Percentiles rank a stretch among this genome's conserved stretches.
Evolutionary conservation across 352 stramenopile species (phyloP).

Genomic region (Globisporangium mamillatum): DNA sequence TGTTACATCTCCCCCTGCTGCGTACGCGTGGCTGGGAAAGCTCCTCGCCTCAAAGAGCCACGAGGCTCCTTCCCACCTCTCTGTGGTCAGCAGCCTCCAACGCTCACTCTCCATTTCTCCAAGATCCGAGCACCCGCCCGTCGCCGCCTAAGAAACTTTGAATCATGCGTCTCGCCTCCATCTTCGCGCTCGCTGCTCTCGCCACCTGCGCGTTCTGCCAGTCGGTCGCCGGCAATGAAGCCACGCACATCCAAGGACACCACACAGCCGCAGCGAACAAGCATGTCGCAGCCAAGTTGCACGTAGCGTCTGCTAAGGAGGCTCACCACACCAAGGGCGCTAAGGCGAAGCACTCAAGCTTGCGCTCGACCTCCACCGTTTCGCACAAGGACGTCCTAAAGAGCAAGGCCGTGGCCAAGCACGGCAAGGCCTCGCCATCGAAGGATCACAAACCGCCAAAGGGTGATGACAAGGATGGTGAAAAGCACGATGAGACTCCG

Average conservation of each 20-base stretch:
- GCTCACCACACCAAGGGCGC: slow-evolving; percentile 90
- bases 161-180: slow-evolving; percentile 15
- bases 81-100: background rate
- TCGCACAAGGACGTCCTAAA: slow-evolving; percentile 90
- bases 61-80: background rate
- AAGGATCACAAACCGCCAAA: background rate
- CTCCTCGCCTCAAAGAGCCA: background rate
- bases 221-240: background rate
- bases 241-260: background rate
- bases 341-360: slow-evolving; percentile 51
- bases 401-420: background rate
- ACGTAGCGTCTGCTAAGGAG: background rate
- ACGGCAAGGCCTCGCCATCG: background rate
- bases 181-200: slow-evolving; percentile 13
- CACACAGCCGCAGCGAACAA: background rate
- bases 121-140: background rate
- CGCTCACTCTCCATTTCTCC: slow-evolving; percentile 14
- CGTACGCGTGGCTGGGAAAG: too few relatives aligned
- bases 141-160: background rate
- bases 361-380: slow-evolving; percentile 25
- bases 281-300: background rate
- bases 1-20: background rate
- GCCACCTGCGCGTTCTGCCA: slow-evolving; percentile 5
- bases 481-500: background rate
- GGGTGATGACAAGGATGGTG: background rate